Conservation (phyloP, 1,284 basidiomycete species). For the Meripilus lineatus region DNA sequence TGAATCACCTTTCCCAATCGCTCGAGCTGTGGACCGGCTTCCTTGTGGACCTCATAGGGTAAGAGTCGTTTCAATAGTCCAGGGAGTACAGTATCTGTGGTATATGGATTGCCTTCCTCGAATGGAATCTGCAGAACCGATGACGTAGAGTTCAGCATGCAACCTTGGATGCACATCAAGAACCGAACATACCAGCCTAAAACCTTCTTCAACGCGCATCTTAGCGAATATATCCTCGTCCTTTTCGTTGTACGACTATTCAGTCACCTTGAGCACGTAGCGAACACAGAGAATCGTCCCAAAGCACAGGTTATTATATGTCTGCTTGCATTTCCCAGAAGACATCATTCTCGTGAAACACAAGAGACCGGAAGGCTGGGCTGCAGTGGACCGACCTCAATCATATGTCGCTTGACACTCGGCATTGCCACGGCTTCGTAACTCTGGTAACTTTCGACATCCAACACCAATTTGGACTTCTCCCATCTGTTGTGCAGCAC, state of each 20-base stretch:
- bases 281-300: neutral
- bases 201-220: conserved; percentile 65
- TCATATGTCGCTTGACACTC: too few relatives aligned
- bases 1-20: conserved; percentile 51
- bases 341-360: too few relatives aligned
- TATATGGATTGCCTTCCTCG: conserved; percentile 53
- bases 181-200: conserved; percentile 44
- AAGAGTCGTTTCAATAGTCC: conserved; percentile 50
- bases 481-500: too few relatives aligned
- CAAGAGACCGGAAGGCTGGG: too few relatives aligned
- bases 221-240: neutral
- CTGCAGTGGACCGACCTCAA: too few relatives aligned
- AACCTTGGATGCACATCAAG: neutral
- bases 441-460: too few relatives aligned
- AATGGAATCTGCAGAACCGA: conserved; percentile 33
- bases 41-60: conserved; percentile 35
- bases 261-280: too few relatives aligned
- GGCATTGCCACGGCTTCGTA: too few relatives aligned
- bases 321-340: too few relatives aligned
- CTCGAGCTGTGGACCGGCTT: conserved; percentile 49
- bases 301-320: too few relatives aligned
- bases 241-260: too few relatives aligned
- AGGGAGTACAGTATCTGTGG: conserved; percentile 54
- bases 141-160: neutral
- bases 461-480: too few relatives aligned